These are phyloP conservation scores for Marasmius tenuissimus DNA, from an alignment of 1,284 basidiomycete genomes.

Conservation along the genomic window DNA sequence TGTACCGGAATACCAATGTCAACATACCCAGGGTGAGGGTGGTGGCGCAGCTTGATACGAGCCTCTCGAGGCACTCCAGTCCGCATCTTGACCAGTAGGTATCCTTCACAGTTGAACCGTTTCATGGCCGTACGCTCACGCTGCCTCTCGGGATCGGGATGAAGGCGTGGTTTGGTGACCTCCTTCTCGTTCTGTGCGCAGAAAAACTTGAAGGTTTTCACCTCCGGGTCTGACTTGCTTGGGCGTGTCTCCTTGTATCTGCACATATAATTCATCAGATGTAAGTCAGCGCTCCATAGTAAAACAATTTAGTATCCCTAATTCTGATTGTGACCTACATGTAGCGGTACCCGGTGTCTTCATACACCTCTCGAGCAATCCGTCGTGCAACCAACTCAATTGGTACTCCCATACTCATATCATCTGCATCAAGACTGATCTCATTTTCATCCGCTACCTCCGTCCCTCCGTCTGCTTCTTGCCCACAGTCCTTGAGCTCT, in stretches of 20 bases:
- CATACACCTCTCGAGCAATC: too few species aligned
- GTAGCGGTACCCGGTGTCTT: too few species aligned
- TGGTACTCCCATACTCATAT: too few species aligned
- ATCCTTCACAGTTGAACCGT: slow-evolving; percentile 9
- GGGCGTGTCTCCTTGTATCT: neutral
- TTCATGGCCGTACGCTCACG: slow-evolving; percentile 12
- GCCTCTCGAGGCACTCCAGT: neutral
- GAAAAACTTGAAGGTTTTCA: slow-evolving; percentile 10
- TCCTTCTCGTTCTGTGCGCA: slow-evolving; percentile 15
- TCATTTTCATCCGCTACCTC: too few species aligned
- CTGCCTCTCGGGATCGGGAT: slow-evolving; percentile 4
- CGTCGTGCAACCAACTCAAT: too few species aligned
- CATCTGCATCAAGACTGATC: too few species aligned
- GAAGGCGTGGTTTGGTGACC: slow-evolving; percentile 6
- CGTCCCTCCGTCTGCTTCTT: too few species aligned
- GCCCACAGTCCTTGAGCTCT: too few species aligned
- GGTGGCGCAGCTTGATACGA: slow-evolving; percentile 8
- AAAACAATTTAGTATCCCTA: too few species aligned
- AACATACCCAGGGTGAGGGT: slow-evolving; percentile 13
- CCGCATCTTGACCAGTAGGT: slow-evolving; percentile 8
- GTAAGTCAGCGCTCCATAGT: too few species aligned
- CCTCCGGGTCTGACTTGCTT: neutral
- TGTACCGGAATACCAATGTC: slow-evolving; percentile 5
- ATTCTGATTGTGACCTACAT: too few species aligned
- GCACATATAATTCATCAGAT: too few species aligned